Evolutionary conservation across 257 asterid species (phyloP), one percentile per base, ranked within the genome.

Genomic region (Solanum commersonii): DNA sequence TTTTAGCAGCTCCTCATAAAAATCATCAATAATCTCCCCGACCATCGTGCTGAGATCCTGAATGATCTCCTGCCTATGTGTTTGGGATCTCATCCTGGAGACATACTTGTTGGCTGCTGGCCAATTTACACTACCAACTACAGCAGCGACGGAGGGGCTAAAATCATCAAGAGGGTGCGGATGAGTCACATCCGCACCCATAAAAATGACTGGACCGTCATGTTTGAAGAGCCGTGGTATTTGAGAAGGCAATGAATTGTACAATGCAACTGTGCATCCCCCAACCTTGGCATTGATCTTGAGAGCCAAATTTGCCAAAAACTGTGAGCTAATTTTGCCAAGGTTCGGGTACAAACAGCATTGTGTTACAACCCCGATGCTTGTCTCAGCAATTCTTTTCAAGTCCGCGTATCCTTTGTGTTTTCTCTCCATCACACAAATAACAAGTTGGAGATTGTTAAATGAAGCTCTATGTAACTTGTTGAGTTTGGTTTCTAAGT

Each of bases 141-240:
- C 98, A 3, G 99, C 99, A 18, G 99, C 99, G 23, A 97, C 91
- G 0, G 99, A 97, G 22, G 99, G 99, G 78, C 98, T 97, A 79
- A 11, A 90, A 89, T 97, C 99, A 46, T 97, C 99, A 15, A 93
- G 84, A 0, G 99, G 99, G 89, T 97, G 99, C 6, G 99, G 99
- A 86, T 97, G 99, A 1, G 99, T 96, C 6, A 97, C 99, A 65
- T 97, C 99, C 1, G 99, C 99, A 1, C 99, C 99, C 99, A 97
- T 95, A 67, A 97, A 94, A 84, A 97, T 96, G 81, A 94, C 98
- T 0, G 99, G 99, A 18, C 93, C 91, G 2, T 94, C 98, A 0
- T 70, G 89, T 56, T 87, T 88, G 84, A 97, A 94, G 38, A 97
- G 93, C 87, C 99, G 91, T 2, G 99, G 98, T 49, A 97, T 92